These are phyloP conservation scores for Chaetomium olivaceum DNA, from an alignment of 2,329 filamentous ascomycete genomes.

Conservation along the genomic window DNA sequence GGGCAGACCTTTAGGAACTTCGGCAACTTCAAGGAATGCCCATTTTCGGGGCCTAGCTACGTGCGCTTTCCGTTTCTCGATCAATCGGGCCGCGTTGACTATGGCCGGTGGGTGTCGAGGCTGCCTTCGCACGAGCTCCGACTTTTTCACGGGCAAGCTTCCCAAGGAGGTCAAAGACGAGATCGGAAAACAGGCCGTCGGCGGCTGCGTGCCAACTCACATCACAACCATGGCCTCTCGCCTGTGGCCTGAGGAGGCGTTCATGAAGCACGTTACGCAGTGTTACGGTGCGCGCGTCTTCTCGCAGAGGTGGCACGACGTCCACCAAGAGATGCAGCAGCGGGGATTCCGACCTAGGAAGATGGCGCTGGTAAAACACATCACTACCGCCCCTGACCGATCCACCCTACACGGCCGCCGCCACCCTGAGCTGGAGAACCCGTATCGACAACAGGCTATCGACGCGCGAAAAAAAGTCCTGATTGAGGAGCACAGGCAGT, in stretches of 20 bases:
- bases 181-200: neutral
- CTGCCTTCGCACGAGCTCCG: neutral
- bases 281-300: too few relatives aligned
- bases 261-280: too few relatives aligned
- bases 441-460: too few relatives aligned
- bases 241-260: too few relatives aligned
- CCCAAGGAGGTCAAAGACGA: neutral
- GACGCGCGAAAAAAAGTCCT: neutral
- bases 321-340: too few relatives aligned
- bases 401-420: too few relatives aligned
- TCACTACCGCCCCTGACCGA: neutral
- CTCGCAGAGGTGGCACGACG: too few relatives aligned
- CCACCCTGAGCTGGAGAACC: too few relatives aligned
- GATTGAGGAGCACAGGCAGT: neutral
- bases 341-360: too few relatives aligned
- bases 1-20: too few relatives aligned
- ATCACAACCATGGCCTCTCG: neutral
- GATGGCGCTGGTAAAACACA: too few relatives aligned
- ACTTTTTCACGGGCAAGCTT: neutral
- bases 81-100: neutral
- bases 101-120: neutral
- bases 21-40: too few relatives aligned
- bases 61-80: neutral
- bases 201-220: neutral
- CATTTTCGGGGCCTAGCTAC: neutral